Evolutionary conservation across 306 rosid genomes (phyloP).

Genomic region (Chamaecrista fasciculata): DNA sequence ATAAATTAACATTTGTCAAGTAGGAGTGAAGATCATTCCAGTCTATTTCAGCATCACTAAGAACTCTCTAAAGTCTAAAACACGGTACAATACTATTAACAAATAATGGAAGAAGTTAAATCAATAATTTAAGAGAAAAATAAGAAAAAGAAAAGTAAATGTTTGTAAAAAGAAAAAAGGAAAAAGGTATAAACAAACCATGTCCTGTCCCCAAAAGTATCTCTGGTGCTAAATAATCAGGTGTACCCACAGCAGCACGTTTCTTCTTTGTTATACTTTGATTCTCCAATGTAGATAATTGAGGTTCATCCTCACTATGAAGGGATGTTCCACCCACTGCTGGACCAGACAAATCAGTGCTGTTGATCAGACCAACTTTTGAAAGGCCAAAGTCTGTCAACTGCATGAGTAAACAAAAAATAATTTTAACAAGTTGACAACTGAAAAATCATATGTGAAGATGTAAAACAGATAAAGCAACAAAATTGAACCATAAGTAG

Average conservation of each 20-base stretch:
- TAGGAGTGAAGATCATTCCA: background rate
- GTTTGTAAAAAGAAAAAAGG: slow-evolving; percentile 36
- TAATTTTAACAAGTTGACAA: slow-evolving; percentile 6
- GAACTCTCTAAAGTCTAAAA: slow-evolving; percentile 5
- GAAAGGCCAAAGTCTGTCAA: slow-evolving; percentile 98
- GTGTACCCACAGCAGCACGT: slow-evolving; percentile 98
- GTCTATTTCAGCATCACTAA: slow-evolving; percentile 15
- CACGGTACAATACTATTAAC: background rate
- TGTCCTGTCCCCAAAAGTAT: slow-evolving; percentile 99
- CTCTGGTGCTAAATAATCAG: slow-evolving; percentile 99
- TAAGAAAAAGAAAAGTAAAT: slow-evolving; percentile 36
- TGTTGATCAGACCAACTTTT: slow-evolving; percentile 98
- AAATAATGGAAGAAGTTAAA: slow-evolving; percentile 28
- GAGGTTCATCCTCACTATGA: slow-evolving; percentile 72
- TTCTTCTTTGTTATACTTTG: slow-evolving; percentile 83
- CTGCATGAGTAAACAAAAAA: slow-evolving; percentile 46
- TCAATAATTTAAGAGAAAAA: slow-evolving; percentile 15
- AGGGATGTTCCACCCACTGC: slow-evolving; percentile 81
- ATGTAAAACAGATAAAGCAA: background rate
- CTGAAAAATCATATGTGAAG: background rate
- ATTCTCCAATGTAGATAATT: slow-evolving; percentile 60
- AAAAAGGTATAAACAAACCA: slow-evolving; percentile 72
- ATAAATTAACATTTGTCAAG: background rate
- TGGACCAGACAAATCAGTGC: slow-evolving; percentile 96
- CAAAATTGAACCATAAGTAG: background rate